phyloP scores from a whole-genome alignment of 148 eudicot species.

The Amaranthus hypochondriacus region DNA sequence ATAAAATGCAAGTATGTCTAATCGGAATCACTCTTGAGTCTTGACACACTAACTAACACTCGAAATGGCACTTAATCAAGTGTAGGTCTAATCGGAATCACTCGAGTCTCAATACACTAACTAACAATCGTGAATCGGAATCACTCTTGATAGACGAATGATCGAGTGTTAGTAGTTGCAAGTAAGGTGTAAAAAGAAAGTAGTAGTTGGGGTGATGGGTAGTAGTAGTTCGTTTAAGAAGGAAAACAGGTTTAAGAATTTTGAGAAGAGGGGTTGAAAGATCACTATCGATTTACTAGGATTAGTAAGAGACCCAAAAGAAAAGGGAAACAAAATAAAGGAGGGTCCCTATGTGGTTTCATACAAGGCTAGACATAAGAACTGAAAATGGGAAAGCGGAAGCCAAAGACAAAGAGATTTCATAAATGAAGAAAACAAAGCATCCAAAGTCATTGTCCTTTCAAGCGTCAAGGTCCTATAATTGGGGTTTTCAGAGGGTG shows the following conservation, averaged over 20 bases:
- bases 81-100: no score
- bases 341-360: constrained; percentile 8
- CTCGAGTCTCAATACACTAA: no score
- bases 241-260: background rate
- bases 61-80: no score
- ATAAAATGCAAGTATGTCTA: no score
- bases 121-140: no score
- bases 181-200: background rate
- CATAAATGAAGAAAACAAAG: constrained; percentile 17
- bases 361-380: constrained; percentile 14
- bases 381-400: constrained; percentile 16
- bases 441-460: constrained; percentile 23
- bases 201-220: constrained; percentile 4
- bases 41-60: no score
- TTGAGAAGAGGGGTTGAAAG: constrained; percentile 18
- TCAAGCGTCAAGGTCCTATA: constrained; percentile 25
- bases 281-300: constrained; percentile 28
- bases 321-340: constrained; percentile 6
- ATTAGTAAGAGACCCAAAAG: constrained; percentile 9
- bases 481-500: constrained; percentile 23
- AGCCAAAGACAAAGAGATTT: background rate
- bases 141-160: background rate
- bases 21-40: no score
- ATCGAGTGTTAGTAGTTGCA: background rate
- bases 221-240: background rate